Conservation (phyloP, 345 rosid genomes). For the Acer saccharum region DNA sequence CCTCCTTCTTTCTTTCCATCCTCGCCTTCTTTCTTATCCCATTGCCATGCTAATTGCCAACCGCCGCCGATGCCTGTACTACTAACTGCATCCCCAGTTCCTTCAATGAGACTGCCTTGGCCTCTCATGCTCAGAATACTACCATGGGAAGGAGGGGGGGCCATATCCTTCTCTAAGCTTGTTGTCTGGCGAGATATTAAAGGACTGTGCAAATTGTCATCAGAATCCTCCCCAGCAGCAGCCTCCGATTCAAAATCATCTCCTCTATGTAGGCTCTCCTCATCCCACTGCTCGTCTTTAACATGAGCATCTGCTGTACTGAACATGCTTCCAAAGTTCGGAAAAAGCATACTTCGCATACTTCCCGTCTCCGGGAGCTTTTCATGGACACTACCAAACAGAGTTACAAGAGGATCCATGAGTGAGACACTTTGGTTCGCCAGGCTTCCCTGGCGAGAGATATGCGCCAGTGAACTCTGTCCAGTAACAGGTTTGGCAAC, state of each 20-base stretch:
- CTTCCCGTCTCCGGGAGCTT: constrained; percentile 82
- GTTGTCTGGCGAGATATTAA: constrained; percentile 91
- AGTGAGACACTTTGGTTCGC: constrained; percentile 63
- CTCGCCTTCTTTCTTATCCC: constrained; percentile 67
- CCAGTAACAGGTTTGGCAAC: constrained; percentile 84
- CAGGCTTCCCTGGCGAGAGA: constrained; percentile 86
- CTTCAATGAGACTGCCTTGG: constrained; percentile 70
- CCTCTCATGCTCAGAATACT: constrained; percentile 68
- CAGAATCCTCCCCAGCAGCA: constrained; percentile 66
- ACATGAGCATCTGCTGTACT: constrained; percentile 64
- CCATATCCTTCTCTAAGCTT: constrained; percentile 77
- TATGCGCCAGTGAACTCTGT: constrained; percentile 65
- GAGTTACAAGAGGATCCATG: constrained; percentile 90
- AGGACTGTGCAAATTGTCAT: constrained; percentile 82
- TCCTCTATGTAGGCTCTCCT: constrained; percentile 68
- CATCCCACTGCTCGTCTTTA: constrained; percentile 83
- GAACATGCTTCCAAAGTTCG: constrained; percentile 89
- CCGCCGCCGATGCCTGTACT: constrained; percentile 94
- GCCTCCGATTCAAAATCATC: constrained; percentile 61
- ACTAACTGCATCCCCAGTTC: constrained; percentile 56
- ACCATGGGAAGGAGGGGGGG: constrained; percentile 54
- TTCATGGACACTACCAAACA: constrained; percentile 93
- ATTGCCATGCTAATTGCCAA: constrained; percentile 97
- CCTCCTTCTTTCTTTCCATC: constrained; percentile 78
- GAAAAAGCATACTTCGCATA: constrained; percentile 72